Percentiles rank a stretch among this genome's conserved stretches.
phyloP scores from a whole-genome alignment of 2,329 filamentous ascomycete species.

The Dendryphion nanum region DNA sequence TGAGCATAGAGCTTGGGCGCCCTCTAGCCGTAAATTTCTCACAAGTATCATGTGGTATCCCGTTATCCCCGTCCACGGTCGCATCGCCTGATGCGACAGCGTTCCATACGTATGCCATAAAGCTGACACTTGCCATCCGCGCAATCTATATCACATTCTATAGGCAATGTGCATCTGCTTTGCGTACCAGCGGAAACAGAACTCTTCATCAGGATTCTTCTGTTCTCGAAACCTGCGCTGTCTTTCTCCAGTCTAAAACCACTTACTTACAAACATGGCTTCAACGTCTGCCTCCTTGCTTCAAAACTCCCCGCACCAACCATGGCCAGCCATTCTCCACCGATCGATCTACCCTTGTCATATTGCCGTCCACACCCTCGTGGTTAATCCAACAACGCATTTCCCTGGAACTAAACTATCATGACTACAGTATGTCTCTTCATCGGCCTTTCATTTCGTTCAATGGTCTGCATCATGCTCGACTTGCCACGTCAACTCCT shows the following conservation, averaged over 20 bases:
- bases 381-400: slow-evolving; percentile 13
- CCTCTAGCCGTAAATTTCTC: slow-evolving; percentile 40
- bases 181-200: slow-evolving; percentile 12
- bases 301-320: slow-evolving; percentile 20
- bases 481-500: slow-evolving; percentile 1
- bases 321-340: slow-evolving; percentile 14
- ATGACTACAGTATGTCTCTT: slow-evolving; percentile 17
- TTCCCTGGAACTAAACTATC: slow-evolving; percentile 26
- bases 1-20: slow-evolving; percentile 48
- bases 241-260: slow-evolving; percentile 26
- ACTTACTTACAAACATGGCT: slow-evolving; percentile 31
- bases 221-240: slow-evolving; percentile 30
- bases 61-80: slow-evolving; percentile 7
- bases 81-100: slow-evolving; percentile 32
- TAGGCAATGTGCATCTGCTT: slow-evolving; percentile 21
- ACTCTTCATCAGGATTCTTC: slow-evolving; percentile 30
- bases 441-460: slow-evolving; percentile 26
- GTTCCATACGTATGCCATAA: slow-evolving; percentile 39
- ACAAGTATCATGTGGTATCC: slow-evolving; percentile 38
- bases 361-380: slow-evolving; percentile 4
- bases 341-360: slow-evolving; percentile 9
- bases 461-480: neutral
- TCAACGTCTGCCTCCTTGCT: slow-evolving; percentile 35
- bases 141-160: slow-evolving; percentile 39
- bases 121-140: slow-evolving; percentile 34